Evolutionary conservation across 1,139 yeast species (phyloP).

Genomic region (Pneumocystis canis): DNA sequence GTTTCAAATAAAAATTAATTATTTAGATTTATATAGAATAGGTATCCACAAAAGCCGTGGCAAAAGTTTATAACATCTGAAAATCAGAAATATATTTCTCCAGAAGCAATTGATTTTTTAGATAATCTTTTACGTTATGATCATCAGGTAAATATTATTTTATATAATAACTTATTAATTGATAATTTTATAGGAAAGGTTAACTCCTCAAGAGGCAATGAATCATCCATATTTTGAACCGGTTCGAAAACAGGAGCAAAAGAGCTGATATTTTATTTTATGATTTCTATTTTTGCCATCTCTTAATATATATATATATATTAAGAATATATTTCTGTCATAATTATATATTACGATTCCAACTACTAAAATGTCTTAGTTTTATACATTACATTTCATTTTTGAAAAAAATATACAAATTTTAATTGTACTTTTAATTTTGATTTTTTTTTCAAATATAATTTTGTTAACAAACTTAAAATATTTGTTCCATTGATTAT

Average conservation of each 20-base stretch:
- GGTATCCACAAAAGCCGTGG: conserved; percentile 84
- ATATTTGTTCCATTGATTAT: no score
- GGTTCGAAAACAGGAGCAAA: neutral
- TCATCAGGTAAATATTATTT: conserved; percentile 39
- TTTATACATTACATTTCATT: conserved; percentile 19
- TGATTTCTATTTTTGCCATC: neutral
- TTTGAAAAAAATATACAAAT: neutral
- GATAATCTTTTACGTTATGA: conserved; percentile 78
- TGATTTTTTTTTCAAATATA: no score
- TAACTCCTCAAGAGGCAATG: conserved; percentile 93
- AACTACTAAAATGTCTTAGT: neutral
- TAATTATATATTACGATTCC: neutral
- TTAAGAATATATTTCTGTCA: neutral
- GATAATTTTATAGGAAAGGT: conserved; percentile 35
- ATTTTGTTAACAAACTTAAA: no score
- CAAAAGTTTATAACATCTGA: conserved; percentile 56
- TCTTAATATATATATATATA: neutral
- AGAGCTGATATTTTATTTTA: neutral
- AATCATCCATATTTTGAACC: conserved; percentile 50
- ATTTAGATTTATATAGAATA: neutral
- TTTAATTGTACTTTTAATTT: neutral
- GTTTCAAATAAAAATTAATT: neutral
- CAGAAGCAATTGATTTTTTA: conserved; percentile 65
- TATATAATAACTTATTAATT: neutral
- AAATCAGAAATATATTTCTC: conserved; percentile 54